phyloP scores from a whole-genome alignment of 306 rosid genomes.

The Fragaria vesca region DNA sequence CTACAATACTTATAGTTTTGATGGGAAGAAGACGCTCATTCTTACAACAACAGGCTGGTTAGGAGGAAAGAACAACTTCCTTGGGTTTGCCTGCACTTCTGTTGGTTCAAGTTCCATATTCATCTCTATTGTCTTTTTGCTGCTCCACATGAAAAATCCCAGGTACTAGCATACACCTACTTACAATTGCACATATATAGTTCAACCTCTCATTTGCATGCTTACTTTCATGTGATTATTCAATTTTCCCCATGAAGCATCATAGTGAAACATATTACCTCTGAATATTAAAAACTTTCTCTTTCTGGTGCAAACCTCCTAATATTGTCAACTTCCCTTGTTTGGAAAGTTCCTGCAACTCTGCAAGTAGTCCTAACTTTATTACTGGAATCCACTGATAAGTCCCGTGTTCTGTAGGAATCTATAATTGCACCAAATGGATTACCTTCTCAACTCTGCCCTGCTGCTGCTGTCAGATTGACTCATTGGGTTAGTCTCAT shows the following conservation, averaged over 20 bases:
- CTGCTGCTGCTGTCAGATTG: neutral
- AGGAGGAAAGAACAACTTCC: constrained; percentile 95
- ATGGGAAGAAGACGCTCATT: constrained; percentile 83
- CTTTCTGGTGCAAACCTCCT: neutral
- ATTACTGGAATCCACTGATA: neutral
- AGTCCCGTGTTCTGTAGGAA: constrained; percentile 9
- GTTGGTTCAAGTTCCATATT: constrained; percentile 67
- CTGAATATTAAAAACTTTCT: neutral
- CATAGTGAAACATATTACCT: neutral
- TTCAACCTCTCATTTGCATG: neutral
- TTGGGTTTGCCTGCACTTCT: constrained; percentile 70
- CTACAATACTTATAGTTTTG: constrained; percentile 91
- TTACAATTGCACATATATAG: neutral
- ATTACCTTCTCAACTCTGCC: constrained; percentile 11
- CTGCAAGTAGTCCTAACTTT: neutral
- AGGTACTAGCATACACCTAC: constrained; percentile 46
- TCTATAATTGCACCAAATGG: neutral
- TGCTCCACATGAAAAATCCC: constrained; percentile 71
- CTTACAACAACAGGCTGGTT: constrained; percentile 87
- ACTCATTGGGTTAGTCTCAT: constrained; percentile 1
- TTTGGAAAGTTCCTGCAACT: neutral
- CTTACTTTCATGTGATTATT: neutral
- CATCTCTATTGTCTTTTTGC: constrained; percentile 62
- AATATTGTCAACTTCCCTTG: neutral
- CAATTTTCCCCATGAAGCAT: neutral